Evolutionary conservation across 768 basidiomycete species (phyloP), one percentile per base, ranked within the genome.

Genomic region (Termitomyces sp.): DNA sequence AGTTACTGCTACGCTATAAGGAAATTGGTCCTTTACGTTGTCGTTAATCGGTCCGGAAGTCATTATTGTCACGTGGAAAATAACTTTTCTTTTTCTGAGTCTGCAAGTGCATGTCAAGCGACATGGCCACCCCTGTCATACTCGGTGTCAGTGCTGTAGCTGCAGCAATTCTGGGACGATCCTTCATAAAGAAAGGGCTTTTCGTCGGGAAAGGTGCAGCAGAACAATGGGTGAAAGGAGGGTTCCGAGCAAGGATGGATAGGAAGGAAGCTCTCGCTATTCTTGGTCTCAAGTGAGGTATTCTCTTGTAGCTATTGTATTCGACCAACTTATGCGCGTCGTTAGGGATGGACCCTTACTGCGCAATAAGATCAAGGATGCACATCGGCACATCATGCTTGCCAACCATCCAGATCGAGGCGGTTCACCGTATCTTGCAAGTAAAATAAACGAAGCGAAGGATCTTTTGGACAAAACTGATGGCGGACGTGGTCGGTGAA

Each of bases 371-470:
- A 70, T 98, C 57, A 98, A 98, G 75, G 96, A 98, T 65, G 94
- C 97, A 0, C 97, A 99, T 74, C 86, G 96, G 55, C 84, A 89
- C 37, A 91, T 99, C 64, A 99, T 99, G 97, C 81, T 98, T 51
- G 91, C 94, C 29, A 99, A 99, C 74, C 97, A 99, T 75, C 97
- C 97, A 12, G 97, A 99, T 77, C 82, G 97, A 60, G 97, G 97
- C 34, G 97, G 97, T 31, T 92, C 94, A n/a, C 97, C 97, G 7
- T 99, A 98, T 73, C 76, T 98, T 51, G 95, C 97, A 13, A 94
- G 93, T 67, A 98, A 99, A 81, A 96, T 98, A 61, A 99, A 99
- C 72, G 97, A 99, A 69, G 97, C 96, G 0, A 98, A 97, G 70
- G 96, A 94, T 66, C 62, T 96, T 57, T 71, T 97, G 48, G 94